Conservation (phyloP, 2,329 filamentous ascomycete genomes). For the Colletotrichum viniferum region DNA sequence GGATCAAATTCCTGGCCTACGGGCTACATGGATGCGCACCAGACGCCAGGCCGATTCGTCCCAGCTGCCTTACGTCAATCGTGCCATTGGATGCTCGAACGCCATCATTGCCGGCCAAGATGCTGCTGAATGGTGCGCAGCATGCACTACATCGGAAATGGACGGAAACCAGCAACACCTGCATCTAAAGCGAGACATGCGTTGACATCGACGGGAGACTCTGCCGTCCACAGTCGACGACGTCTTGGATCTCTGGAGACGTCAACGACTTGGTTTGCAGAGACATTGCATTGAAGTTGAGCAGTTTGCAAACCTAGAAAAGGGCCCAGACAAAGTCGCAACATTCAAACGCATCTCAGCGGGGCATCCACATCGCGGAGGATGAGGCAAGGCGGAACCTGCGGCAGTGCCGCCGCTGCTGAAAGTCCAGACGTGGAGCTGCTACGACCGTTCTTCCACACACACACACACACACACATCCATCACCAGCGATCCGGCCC, state of each 20-base stretch:
- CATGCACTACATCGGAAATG: background rate
- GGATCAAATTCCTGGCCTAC: background rate
- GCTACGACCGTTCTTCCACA: background rate
- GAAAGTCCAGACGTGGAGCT: constrained; percentile 9
- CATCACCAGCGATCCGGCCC: background rate
- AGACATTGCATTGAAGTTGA: background rate
- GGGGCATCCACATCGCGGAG: background rate
- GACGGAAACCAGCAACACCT: background rate
- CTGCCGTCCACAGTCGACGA: background rate
- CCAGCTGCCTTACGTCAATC: background rate
- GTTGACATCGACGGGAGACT: background rate
- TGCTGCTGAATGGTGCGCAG: background rate
- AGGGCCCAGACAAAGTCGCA: background rate
- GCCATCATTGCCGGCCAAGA: background rate
- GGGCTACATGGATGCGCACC: background rate
- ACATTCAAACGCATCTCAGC: constrained; percentile 1
- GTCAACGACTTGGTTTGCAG: background rate
- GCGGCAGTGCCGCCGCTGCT: constrained; percentile 2
- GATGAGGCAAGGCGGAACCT: constrained; percentile 13
- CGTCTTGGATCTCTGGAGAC: background rate
- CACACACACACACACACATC: background rate
- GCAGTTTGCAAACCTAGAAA: background rate
- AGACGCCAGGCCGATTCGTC: background rate
- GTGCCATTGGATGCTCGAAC: background rate
- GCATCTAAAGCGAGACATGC: background rate